Conservation (phyloP, 495 filamentous ascomycete species). For the Amniculicola lignicola region DNA sequence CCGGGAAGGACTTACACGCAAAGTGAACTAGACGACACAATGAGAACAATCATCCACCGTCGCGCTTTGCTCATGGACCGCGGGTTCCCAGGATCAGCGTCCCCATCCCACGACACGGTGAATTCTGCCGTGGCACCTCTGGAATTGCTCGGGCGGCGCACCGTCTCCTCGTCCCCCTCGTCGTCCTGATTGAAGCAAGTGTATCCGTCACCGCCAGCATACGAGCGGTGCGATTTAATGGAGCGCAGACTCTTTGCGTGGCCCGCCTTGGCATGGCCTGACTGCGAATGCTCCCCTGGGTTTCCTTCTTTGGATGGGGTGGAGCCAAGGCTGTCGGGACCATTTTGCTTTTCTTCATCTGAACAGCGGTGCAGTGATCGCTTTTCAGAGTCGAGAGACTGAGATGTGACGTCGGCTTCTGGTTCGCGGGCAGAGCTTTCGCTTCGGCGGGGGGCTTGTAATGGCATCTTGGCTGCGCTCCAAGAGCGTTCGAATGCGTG, state of each 20-base stretch:
- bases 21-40: conserved; percentile 68
- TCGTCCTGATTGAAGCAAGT: conserved; percentile 32
- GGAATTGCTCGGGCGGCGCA: conserved; percentile 21
- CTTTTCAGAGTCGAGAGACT: neutral
- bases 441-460: no score
- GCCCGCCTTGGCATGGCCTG: neutral
- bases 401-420: neutral
- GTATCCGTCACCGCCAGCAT: conserved; percentile 30
- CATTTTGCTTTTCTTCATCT: neutral
- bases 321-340: neutral
- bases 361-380: neutral
- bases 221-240: conserved; percentile 27
- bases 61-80: conserved; percentile 60
- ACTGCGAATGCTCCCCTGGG: neutral
- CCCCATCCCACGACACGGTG: conserved; percentile 68
- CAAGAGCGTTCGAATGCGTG: no score
- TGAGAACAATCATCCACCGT: conserved; percentile 75
- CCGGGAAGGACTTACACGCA: conserved; percentile 73
- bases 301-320: neutral
- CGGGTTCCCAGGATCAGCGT: conserved; percentile 70
- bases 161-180: no score
- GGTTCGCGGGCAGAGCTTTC: neutral
- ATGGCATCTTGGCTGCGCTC: no score
- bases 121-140: conserved; percentile 39
- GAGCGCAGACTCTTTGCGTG: conserved; percentile 22